Conservation (phyloP, 2,329 filamentous ascomycete genomes). For the Cladosporium austrohemisphaericum region DNA sequence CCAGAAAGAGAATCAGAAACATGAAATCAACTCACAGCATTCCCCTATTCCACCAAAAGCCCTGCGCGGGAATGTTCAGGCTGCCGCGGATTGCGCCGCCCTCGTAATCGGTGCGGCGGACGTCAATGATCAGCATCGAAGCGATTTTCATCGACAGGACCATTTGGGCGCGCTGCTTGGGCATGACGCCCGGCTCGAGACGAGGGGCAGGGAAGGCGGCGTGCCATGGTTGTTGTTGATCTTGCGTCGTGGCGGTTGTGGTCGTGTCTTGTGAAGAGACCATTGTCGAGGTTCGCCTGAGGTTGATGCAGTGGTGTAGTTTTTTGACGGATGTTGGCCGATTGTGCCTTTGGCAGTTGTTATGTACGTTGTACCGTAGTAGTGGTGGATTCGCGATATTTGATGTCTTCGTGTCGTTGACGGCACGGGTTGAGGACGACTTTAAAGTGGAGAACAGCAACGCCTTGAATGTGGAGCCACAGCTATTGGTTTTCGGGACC, state of each 20-base stretch:
- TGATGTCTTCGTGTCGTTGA: too few relatives aligned
- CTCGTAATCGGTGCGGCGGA: conserved; percentile 47
- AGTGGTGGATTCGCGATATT: too few relatives aligned
- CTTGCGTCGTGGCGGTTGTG: background rate
- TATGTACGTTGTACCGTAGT: too few relatives aligned
- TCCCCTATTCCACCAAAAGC: conserved; percentile 44
- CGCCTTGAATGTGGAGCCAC: too few relatives aligned
- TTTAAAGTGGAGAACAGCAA: too few relatives aligned
- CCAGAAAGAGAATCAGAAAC: background rate
- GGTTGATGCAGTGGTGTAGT: too few relatives aligned
- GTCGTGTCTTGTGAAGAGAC: too few relatives aligned
- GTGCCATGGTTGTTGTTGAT: conserved; percentile 33
- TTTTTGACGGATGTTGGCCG: too few relatives aligned
- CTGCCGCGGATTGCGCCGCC: conserved; percentile 45
- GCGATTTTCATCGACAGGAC: conserved; percentile 35
- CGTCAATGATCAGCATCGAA: conserved; percentile 41
- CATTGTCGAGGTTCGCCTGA: too few relatives aligned
- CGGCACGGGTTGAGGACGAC: too few relatives aligned
- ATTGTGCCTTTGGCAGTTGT: too few relatives aligned
- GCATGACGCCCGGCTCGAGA: conserved; percentile 36
- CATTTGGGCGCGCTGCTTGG: conserved; percentile 36
- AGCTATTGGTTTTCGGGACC: too few relatives aligned
- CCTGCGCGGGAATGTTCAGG: conserved; percentile 47
- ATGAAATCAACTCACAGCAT: conserved; percentile 28
- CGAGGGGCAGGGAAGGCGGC: conserved; percentile 41